These are phyloP conservation scores for Trichocomaceae sp. DNA, from an alignment of 2,329 filamentous ascomycete genomes.

Conservation along the genomic window DNA sequence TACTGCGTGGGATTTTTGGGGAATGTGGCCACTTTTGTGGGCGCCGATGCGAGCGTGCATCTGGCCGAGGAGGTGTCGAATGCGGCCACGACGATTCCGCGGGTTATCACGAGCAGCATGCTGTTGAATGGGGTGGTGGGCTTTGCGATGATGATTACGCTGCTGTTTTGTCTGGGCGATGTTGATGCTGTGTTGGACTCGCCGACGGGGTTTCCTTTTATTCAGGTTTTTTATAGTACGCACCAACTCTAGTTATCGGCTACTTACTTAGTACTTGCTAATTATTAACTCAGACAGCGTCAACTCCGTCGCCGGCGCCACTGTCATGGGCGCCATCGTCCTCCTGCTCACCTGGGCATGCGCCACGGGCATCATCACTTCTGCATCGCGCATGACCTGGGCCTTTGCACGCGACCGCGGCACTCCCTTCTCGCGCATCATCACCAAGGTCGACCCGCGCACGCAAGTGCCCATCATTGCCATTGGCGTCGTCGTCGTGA, in stretches of 20 bases:
- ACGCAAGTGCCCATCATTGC: slow-evolving; percentile 21
- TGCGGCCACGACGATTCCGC: slow-evolving; percentile 46
- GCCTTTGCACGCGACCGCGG: slow-evolving; percentile 35
- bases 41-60: slow-evolving; percentile 28
- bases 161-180: slow-evolving; percentile 50
- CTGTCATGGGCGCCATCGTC: slow-evolving; percentile 21
- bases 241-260: too few species aligned
- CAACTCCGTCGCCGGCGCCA: slow-evolving; percentile 17
- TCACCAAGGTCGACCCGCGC: slow-evolving; percentile 19
- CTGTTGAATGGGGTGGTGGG: slow-evolving; percentile 49
- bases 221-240: slow-evolving; percentile 49
- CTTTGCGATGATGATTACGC: slow-evolving; percentile 49
- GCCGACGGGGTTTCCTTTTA: slow-evolving; percentile 51
- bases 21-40: slow-evolving; percentile 37
- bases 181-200: slow-evolving; percentile 39
- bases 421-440: slow-evolving; percentile 25
- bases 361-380: slow-evolving; percentile 22
- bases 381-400: slow-evolving; percentile 24
- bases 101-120: slow-evolving; percentile 45
- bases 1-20: slow-evolving; percentile 36
- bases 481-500: slow-evolving; percentile 29
- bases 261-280: slow-evolving; percentile 8
- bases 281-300: background rate
- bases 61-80: slow-evolving; percentile 40
- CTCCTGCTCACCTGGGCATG: slow-evolving; percentile 22